phyloP scores from a whole-genome alignment of 140 eudicot species.

The Anethum foeniculum region DNA sequence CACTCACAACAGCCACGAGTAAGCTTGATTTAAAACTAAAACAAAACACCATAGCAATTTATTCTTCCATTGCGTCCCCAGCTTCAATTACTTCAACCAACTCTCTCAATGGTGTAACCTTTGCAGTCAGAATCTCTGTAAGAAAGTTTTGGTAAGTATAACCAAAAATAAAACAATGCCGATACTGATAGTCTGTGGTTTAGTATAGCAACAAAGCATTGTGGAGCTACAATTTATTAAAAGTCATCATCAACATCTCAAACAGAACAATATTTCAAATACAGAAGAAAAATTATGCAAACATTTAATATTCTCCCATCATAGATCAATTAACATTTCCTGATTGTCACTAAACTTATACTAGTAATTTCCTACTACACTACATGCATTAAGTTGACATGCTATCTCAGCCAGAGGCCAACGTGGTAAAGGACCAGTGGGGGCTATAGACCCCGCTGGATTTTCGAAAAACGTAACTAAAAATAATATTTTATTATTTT shows the following conservation, averaged over 20 bases:
- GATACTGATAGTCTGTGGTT: not conserved
- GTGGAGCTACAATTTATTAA: not conserved
- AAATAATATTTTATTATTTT: too few relatives aligned
- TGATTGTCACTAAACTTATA: not conserved
- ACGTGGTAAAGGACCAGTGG: too few relatives aligned
- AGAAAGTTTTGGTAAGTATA: not conserved
- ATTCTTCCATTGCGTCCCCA: slow-evolving; percentile 93
- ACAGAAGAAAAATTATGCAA: not conserved
- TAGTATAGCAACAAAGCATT: not conserved
- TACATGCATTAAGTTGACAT: not conserved
- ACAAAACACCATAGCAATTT: slow-evolving; percentile 11
- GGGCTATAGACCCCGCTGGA: too few relatives aligned
- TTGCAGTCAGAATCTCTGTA: slow-evolving; percentile 71
- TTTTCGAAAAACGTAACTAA: too few relatives aligned
- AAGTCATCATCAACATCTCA: not conserved
- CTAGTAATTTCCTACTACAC: not conserved
- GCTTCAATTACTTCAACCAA: slow-evolving; percentile 68
- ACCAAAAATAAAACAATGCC: not conserved
- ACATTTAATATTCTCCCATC: not conserved
- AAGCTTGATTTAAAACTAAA: not conserved
- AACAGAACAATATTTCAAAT: not conserved
- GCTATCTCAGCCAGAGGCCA: not conserved
- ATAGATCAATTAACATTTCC: not conserved
- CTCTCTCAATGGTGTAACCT: slow-evolving; percentile 63
- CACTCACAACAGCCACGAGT: not conserved